phyloP scores from a whole-genome alignment of 176 grass and related monocot species.

The Eremochloa ophiuroides region DNA sequence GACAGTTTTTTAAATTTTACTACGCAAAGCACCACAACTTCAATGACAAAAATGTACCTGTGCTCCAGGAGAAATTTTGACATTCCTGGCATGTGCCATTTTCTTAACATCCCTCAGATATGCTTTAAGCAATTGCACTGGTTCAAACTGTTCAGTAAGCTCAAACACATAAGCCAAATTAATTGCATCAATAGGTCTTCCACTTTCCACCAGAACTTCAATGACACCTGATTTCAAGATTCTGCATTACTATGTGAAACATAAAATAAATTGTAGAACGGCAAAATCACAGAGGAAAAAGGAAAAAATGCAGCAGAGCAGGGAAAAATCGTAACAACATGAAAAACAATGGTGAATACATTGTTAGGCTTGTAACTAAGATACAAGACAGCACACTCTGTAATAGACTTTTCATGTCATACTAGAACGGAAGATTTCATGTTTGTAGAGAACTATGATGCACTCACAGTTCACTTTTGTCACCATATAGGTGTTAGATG shows the following conservation, averaged over 20 bases:
- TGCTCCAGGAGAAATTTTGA: constrained; percentile 59
- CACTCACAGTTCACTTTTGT: not conserved
- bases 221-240: constrained; percentile 66
- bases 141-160: constrained; percentile 71
- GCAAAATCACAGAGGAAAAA: not conserved
- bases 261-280: not conserved
- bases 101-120: constrained; percentile 76
- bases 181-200: constrained; percentile 80
- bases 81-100: constrained; percentile 53
- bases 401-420: not conserved
- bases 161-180: constrained; percentile 75
- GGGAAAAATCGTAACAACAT: not conserved
- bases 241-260: not conserved
- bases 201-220: constrained; percentile 59
- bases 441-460: not conserved
- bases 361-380: not conserved
- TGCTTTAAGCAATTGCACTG: constrained; percentile 75
- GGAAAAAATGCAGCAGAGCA: constrained; percentile 16
- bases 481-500: not conserved
- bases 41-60: constrained; percentile 53
- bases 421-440: not conserved
- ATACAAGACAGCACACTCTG: not conserved
- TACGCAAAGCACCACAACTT: not conserved
- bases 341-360: not conserved
- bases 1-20: not conserved